Evolutionary conservation across 1,284 basidiomycete genomes (phyloP), one percentile per base, ranked within the genome.

Genomic region (Tilletia walkeri): DNA sequence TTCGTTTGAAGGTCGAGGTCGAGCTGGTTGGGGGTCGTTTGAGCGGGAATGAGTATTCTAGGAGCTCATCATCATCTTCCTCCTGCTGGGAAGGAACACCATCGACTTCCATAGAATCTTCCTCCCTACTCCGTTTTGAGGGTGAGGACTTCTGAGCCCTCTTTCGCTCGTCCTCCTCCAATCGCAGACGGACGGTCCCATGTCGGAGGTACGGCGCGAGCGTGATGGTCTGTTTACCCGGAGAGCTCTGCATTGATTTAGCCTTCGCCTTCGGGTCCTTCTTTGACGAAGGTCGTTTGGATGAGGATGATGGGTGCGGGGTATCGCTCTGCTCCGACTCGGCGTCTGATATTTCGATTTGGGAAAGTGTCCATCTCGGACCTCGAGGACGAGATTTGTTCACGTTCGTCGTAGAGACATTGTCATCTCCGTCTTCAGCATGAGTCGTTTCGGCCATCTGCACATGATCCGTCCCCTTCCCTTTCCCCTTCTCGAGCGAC

Each of bases 301-400:
- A 30, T 30, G 24, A 30, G 24, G 24, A 30, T 7, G 41, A 45
- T 45, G 54, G 24, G 4, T 30, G 20, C 34, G n/a, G 20, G 12
- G 54, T 4, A 30, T 24, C 41, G 41, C 18, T 56, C 54, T n/a
- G 24, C 54, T 56, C 36, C 59, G 38, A 45, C 41, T 63, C 59
- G 59, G 9, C 36, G 12, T 63, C 59, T 34, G 59, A 63, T 9
- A 63, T n/a, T n/a, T 63, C 59, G 59, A 63, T 63, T 12, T 63
- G 36, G 10, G 59, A 34, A 5, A 63, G 16, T 36, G 16, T 39
- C 59, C 59, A 63, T 36, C 59, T 36, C 39, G 59, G 36, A 14
- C 36, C 36, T 6, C 9, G 38, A 38, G 34, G 50, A 24, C 16
- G 50, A 53, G 50, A 18, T 24, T 53, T 53, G 16, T 30, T 30